Conservation (phyloP, 352 stramenopile species). For the Pythium pyrilobum region DNA sequence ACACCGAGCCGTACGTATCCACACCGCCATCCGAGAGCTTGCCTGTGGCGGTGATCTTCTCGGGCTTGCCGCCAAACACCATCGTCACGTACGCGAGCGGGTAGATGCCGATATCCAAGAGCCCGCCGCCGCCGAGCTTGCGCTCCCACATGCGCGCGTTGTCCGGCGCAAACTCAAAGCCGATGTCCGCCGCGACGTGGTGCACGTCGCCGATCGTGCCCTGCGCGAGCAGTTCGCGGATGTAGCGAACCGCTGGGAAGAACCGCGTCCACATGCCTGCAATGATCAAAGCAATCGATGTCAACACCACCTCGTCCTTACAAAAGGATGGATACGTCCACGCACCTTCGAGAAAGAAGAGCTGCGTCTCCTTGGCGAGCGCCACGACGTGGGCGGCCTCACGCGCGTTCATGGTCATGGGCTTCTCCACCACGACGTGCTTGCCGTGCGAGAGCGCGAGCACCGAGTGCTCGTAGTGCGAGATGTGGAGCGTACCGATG, state of each 20-base stretch:
- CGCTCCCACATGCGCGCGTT: slow-evolving; percentile 59
- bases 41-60: slow-evolving; percentile 42
- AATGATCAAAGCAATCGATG: no score
- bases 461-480: slow-evolving; percentile 71
- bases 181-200: slow-evolving; percentile 68
- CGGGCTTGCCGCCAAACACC: slow-evolving; percentile 42
- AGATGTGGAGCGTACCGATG: slow-evolving; percentile 87
- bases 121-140: slow-evolving; percentile 61
- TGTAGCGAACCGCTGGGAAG: slow-evolving; percentile 64
- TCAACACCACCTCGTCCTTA: not conserved
- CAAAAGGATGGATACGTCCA: not conserved
- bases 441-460: slow-evolving; percentile 81
- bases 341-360: slow-evolving; percentile 76
- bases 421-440: slow-evolving; percentile 93
- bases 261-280: slow-evolving; percentile 80
- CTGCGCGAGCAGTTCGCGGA: slow-evolving; percentile 46
- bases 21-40: slow-evolving; percentile 45
- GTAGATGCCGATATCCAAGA: slow-evolving; percentile 80
- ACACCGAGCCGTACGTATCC: slow-evolving; percentile 45
- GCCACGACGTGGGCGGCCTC: slow-evolving; percentile 68
- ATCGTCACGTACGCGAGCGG: slow-evolving; percentile 64
- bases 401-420: slow-evolving; percentile 81
- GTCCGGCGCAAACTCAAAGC: slow-evolving; percentile 39
- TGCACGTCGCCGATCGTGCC: slow-evolving; percentile 64
- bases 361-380: slow-evolving; percentile 53